Evolutionary conservation across 208 protist genomes (phyloP).

Genomic region (Leishmania guyanensis): DNA sequence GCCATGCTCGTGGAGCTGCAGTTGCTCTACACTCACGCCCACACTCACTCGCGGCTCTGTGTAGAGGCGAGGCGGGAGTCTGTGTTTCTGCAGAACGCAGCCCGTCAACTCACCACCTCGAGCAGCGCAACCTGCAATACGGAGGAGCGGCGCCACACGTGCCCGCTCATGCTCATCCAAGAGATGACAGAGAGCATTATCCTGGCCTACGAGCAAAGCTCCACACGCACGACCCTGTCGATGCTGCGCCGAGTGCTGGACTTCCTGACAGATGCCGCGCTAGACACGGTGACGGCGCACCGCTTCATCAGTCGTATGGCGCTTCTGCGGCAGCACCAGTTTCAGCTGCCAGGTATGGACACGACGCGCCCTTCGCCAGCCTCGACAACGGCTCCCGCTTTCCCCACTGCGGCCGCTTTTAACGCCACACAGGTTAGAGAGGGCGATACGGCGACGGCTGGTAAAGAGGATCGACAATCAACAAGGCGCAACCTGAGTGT

Average conservation of each 20-base stretch:
- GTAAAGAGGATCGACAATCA: too few relatives aligned
- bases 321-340: constrained; percentile 55
- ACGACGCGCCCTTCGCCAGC: background rate
- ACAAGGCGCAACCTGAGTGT: too few relatives aligned
- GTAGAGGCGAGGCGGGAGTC: constrained; percentile 31
- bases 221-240: constrained; percentile 55
- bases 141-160: constrained; percentile 37
- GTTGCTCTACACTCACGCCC: constrained; percentile 50
- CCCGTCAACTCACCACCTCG: constrained; percentile 22
- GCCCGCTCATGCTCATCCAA: constrained; percentile 74
- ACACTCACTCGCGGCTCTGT: constrained; percentile 60
- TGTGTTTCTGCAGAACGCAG: constrained; percentile 30
- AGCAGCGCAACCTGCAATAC: constrained; percentile 18
- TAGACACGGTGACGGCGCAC: constrained; percentile 69
- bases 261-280: constrained; percentile 76
- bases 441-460: background rate
- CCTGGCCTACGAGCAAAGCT: constrained; percentile 79
- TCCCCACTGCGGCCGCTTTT: background rate
- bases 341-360: constrained; percentile 37
- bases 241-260: constrained; percentile 64
- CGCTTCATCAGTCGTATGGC: constrained; percentile 72
- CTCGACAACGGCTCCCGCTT: background rate
- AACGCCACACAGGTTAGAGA: background rate
- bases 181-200: constrained; percentile 79
- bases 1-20: constrained; percentile 73